Evolutionary conservation across 108 stramenopile genomes (phyloP).

Genomic region (Parietichytrium sp.): DNA sequence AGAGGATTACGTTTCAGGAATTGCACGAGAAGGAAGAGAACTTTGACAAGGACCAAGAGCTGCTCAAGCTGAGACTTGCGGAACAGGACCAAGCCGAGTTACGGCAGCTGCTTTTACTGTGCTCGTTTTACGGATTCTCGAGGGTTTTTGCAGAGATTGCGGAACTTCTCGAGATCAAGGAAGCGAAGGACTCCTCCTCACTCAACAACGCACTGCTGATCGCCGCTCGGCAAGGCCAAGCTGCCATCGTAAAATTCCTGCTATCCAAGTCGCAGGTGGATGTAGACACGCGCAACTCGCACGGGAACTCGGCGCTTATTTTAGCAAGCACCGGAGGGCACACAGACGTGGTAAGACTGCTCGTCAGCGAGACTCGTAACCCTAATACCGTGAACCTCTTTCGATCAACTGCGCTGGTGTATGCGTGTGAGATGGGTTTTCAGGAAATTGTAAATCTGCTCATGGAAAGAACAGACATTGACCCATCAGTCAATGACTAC

Average conservation of each 20-base stretch:
- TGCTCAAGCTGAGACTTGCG: too few species aligned
- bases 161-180: background rate
- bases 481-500: background rate
- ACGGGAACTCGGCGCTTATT: conserved; percentile 33
- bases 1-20: too few species aligned
- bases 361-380: background rate
- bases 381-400: background rate
- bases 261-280: background rate
- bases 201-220: conserved; percentile 21
- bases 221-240: background rate
- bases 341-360: background rate
- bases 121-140: background rate
- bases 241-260: background rate
- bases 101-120: background rate
- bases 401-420: background rate
- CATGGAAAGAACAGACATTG: background rate
- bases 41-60: too few species aligned
- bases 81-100: background rate
- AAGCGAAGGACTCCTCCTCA: background rate
- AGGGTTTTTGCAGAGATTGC: background rate
- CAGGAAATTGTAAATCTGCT: background rate
- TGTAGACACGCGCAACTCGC: conserved; percentile 1
- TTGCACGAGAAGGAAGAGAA: too few species aligned
- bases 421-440: background rate
- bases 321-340: background rate